Evolutionary conservation across 2,329 filamentous ascomycete genomes (phyloP).

Genomic region (Calonectria pseudoturangicola): DNA sequence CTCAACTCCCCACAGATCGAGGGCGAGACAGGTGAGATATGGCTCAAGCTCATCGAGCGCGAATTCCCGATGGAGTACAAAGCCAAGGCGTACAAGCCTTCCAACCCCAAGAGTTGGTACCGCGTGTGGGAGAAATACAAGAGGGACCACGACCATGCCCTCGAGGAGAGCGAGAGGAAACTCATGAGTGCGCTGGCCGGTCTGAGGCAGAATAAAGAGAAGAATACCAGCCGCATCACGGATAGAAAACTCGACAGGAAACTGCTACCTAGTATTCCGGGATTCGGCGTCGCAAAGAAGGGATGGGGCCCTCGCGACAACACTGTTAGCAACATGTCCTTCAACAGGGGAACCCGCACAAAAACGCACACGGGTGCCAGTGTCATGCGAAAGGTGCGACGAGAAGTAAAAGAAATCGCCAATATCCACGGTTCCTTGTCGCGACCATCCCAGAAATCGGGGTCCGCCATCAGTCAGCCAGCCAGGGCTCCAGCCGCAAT

Average conservation of each 20-base stretch:
- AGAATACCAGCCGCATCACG: conserved; percentile 75
- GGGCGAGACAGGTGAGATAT: conserved; percentile 82
- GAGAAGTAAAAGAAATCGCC: conserved; percentile 73
- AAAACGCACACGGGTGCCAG: conserved; percentile 71
- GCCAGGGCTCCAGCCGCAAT: conserved; percentile 71
- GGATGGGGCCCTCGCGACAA: conserved; percentile 55
- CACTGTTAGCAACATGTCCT: conserved; percentile 62
- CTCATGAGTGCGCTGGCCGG: conserved; percentile 75
- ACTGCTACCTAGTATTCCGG: conserved; percentile 64
- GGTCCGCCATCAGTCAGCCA: conserved; percentile 63
- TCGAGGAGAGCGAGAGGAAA: conserved; percentile 75
- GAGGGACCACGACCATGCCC: conserved; percentile 73
- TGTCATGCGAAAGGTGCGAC: conserved; percentile 73
- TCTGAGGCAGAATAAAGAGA: conserved; percentile 74
- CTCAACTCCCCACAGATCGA: conserved; percentile 84
- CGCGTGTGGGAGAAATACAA: conserved; percentile 84
- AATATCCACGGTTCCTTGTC: conserved; percentile 68
- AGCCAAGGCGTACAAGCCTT: conserved; percentile 77
- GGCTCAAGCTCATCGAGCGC: conserved; percentile 85
- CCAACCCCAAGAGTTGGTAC: conserved; percentile 83
- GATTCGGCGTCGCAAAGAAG: conserved; percentile 58
- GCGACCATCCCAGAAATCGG: conserved; percentile 56
- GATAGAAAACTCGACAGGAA: conserved; percentile 67
- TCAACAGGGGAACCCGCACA: conserved; percentile 69
- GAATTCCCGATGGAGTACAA: conserved; percentile 82